Evolutionary conservation across 2,329 filamentous ascomycete genomes (phyloP).

Genomic region (Hypocrella siamensis): DNA sequence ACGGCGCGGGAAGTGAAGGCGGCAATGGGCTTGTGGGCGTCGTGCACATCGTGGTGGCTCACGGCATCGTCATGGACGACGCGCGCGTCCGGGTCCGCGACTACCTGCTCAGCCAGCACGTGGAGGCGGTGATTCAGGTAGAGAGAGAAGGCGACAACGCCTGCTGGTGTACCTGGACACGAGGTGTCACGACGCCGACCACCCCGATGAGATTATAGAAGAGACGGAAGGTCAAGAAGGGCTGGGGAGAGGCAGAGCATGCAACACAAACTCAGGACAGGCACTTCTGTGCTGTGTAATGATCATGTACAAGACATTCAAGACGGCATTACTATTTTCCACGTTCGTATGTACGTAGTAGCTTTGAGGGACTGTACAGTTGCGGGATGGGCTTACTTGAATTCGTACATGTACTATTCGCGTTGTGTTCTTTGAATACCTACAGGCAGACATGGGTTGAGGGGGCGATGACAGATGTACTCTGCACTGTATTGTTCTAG

Average conservation of each 20-base stretch:
- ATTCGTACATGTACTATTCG: too few relatives aligned
- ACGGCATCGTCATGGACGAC: slow-evolving; percentile 62
- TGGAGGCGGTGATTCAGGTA: slow-evolving; percentile 77
- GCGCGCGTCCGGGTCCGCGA: slow-evolving; percentile 61
- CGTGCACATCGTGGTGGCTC: slow-evolving; percentile 69
- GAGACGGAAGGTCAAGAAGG: too few relatives aligned
- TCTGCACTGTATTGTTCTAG: too few relatives aligned
- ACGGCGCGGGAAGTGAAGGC: slow-evolving; percentile 31
- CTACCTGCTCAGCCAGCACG: slow-evolving; percentile 54
- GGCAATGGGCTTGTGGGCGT: slow-evolving; percentile 55
- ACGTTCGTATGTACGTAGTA: neutral
- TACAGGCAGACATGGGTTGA: too few relatives aligned
- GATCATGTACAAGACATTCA: too few relatives aligned
- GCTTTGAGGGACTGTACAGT: too few relatives aligned
- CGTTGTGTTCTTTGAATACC: too few relatives aligned
- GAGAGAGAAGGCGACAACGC: slow-evolving; percentile 63
- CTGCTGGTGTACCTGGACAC: slow-evolving; percentile 38
- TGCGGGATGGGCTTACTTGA: too few relatives aligned
- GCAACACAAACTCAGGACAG: too few relatives aligned
- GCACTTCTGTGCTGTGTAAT: too few relatives aligned
- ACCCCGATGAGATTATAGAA: slow-evolving; percentile 18
- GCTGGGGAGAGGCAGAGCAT: too few relatives aligned
- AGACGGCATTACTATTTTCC: neutral
- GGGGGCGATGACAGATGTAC: too few relatives aligned
- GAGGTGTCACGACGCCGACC: slow-evolving; percentile 13